Evolutionary conservation across 495 filamentous ascomycete genomes (phyloP).

Genomic region (Penicillium atrosanguineum): DNA sequence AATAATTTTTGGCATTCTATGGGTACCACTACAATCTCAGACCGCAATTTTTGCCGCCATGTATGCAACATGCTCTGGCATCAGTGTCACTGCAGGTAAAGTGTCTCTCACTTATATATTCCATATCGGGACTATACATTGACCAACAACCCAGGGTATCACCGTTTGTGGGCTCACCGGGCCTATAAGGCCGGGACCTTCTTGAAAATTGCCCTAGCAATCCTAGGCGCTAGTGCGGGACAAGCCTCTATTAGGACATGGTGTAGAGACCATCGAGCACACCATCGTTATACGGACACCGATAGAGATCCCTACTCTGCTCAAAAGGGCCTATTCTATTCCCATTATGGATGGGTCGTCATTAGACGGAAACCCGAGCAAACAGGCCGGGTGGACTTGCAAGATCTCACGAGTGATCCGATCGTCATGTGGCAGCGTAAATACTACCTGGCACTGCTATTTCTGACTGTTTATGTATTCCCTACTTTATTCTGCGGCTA

Average conservation of each 20-base stretch:
- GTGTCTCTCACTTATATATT: not conserved
- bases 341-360: slow-evolving; percentile 10
- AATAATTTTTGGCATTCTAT: not conserved
- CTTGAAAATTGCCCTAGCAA: slow-evolving; percentile 1
- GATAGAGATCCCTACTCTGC: slow-evolving; percentile 13
- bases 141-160: slow-evolving; percentile 8
- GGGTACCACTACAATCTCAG: not conserved
- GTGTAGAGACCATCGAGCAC: slow-evolving; percentile 12
- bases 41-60: slow-evolving; percentile 16
- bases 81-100: slow-evolving; percentile 7
- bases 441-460: not conserved
- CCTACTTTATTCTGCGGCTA: slow-evolving; percentile 4
- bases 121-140: not conserved
- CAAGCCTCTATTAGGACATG: slow-evolving; percentile 13
- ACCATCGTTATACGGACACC: slow-evolving; percentile 17
- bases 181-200: not conserved
- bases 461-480: not conserved
- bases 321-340: slow-evolving; percentile 3
- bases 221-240: not conserved
- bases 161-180: slow-evolving; percentile 15
- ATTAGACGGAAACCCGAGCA: not conserved
- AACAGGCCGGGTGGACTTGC: slow-evolving; percentile 8
- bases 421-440: slow-evolving; percentile 13
- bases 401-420: slow-evolving; percentile 7
- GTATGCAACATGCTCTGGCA: not conserved